Base-by-base conservation (phyloP, 116 monocot species). In the Trichopus zeylanicus region DNA sequence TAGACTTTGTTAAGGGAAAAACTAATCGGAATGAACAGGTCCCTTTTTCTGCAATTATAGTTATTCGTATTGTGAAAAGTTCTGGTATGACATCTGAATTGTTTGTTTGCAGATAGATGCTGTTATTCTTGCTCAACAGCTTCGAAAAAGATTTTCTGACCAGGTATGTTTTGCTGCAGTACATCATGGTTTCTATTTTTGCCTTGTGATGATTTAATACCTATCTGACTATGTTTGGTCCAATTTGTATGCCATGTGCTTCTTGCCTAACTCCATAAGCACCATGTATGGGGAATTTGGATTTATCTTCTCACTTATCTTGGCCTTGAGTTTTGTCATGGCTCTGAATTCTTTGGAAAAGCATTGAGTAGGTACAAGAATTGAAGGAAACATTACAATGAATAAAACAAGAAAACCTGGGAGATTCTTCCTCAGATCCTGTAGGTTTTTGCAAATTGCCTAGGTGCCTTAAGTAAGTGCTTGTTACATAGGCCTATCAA, bases 1-100 rank as follows among this genome's bases (percentile, higher is more conserved):
- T 98, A 53, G 91, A 98, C 10, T 88, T 85, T 80, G 76, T 88
- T 8, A 97, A 87, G 53, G 68, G 51, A 31, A 95, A 71, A 70
- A 26, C 59, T 39, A 85, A 77, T 58, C 71, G 70, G 69, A 76
- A 56, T 63, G 98, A 98, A 35, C 70, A 98, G 69, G 98, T 98
- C 62, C 31, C 3, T 62, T 48, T 24, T 60, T 7, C 5, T 53
- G 20, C 11, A 37, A 1, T 34, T 52, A 2, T 10, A 19, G 8
- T 49, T 42, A n/a, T 49, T 49, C 22, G 33, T 22, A 19, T 20
- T 9, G 6, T 59, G n/a, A 8, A 31, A 6, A 12, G 3, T 5
- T 24, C 1, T 21, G 55, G 19, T 6, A 25, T 67, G 58, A 68
- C 25, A 48, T 29, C n/a, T 31, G 31, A 38, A 12, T n/a, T 74